phyloP scores from a whole-genome alignment of 2,329 filamentous ascomycete species.

The Calonectria pauciramosa region DNA sequence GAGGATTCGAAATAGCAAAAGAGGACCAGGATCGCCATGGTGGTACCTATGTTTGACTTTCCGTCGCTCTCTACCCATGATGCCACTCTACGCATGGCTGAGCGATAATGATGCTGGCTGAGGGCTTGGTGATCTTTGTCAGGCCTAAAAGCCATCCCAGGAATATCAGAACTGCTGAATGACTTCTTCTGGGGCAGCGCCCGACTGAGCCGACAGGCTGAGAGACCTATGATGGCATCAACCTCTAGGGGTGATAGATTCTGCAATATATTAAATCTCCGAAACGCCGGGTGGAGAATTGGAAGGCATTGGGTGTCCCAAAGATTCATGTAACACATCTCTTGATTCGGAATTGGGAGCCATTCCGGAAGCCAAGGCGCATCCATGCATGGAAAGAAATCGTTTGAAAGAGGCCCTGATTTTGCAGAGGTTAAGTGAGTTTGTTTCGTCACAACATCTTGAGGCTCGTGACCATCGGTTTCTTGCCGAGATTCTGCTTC shows the following conservation, averaged over 20 bases:
- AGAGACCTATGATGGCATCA: slow-evolving; percentile 23
- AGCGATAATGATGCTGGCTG: slow-evolving; percentile 25
- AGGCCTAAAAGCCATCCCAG: slow-evolving; percentile 8
- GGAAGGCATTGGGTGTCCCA: slow-evolving; percentile 27
- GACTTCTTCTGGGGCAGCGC: slow-evolving; percentile 15
- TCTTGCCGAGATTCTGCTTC: neutral
- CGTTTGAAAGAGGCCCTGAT: neutral
- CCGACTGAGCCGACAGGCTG: slow-evolving; percentile 27
- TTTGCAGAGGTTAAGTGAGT: neutral
- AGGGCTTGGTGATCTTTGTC: slow-evolving; percentile 8
- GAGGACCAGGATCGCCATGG: slow-evolving; percentile 31
- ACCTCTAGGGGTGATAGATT: neutral
- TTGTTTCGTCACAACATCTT: too few species aligned
- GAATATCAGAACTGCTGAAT: neutral
- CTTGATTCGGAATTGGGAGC: neutral
- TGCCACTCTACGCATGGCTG: slow-evolving; percentile 11
- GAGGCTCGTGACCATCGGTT: neutral
- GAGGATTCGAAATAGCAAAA: slow-evolving; percentile 42
- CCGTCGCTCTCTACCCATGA: neutral
- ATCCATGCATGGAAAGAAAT: neutral
- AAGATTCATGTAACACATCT: slow-evolving; percentile 15
- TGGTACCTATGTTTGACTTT: neutral
- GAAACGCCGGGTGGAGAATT: slow-evolving; percentile 17
- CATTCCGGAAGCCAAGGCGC: neutral
- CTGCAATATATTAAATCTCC: neutral